These are phyloP conservation scores for Trichocomaceae sp. DNA, from an alignment of 2,329 filamentous ascomycete genomes.

Conservation along the genomic window DNA sequence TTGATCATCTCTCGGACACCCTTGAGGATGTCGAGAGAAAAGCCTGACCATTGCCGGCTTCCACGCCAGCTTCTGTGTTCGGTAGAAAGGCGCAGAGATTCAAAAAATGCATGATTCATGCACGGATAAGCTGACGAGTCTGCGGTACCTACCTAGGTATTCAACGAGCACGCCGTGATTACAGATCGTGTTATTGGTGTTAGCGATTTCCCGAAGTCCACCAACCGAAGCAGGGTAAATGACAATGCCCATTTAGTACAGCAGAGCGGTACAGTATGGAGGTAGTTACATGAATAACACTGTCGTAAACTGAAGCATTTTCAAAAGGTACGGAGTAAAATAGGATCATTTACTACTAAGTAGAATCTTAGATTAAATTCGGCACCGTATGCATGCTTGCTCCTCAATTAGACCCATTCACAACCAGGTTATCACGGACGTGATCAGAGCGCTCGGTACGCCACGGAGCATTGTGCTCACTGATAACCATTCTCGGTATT, in stretches of 20 bases:
- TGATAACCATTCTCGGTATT: background rate
- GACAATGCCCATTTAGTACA: conserved; percentile 21
- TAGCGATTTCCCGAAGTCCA: conserved; percentile 7
- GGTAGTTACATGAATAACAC: conserved; percentile 25
- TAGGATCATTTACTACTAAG: too few species aligned
- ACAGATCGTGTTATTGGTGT: background rate
- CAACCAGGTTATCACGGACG: background rate
- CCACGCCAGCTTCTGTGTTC: conserved; percentile 32
- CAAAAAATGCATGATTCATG: conserved; percentile 37
- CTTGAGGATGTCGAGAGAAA: conserved; percentile 15
- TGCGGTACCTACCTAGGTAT: conserved; percentile 35
- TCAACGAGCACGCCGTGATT: conserved; percentile 36
- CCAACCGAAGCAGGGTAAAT: conserved; percentile 24
- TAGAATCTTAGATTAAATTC: background rate
- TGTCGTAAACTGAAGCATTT: too few species aligned
- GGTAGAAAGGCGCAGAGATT: conserved; percentile 46
- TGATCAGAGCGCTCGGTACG: too few species aligned
- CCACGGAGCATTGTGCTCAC: too few species aligned
- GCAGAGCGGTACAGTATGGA: conserved; percentile 22
- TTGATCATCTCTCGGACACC: conserved; percentile 16
- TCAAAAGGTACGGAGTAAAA: too few species aligned
- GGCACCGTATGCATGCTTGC: background rate
- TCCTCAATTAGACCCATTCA: too few species aligned
- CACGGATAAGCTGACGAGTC: conserved; percentile 44
- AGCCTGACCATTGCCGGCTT: conserved; percentile 12